Base-by-base conservation (phyloP, 2,329 filamentous ascomycete species). In the Dactylonectria estremocensis region DNA sequence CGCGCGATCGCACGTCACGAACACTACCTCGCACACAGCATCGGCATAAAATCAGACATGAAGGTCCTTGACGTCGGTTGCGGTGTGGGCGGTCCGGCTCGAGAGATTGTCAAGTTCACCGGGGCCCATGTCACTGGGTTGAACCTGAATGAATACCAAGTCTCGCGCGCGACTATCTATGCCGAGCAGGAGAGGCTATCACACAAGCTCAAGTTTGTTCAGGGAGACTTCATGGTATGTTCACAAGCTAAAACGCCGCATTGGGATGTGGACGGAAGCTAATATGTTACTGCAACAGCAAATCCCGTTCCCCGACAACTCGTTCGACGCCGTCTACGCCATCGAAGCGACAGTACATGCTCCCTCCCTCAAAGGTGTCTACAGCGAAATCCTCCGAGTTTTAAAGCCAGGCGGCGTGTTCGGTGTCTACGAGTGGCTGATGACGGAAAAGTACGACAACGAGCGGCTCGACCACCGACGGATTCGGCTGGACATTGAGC, bases 81-180 rank as follows among this genome's bases (percentile, higher is more conserved):
- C 77, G 95, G 95, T 88, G 94, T 98, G 66, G 95, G 95, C 75
- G 95, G 95, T 37, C 95, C 95, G n/a, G 95, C 95, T 10, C 89
- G 95, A 69, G 94, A 97, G 85, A 97, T 98, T 77, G 93, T 93
- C 83, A 96, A 95, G 83, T 98, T 98, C 83, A 91, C 93, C 6
- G 94, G 93, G 67, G 92, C 89, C 77, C 94, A 97, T 76, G 88
- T 97, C 66, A 91, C 93, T 22, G 95, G 95, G 24, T 83, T 98
- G 81, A 98, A 97, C 89, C 97, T 97, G 90, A 98, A 97, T 83
- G 94, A 97, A 84, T 98, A 98, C 86, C 95, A 98, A 85, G 97
- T 98, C 72, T 88, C 96, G 80, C 92, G 95, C 64, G 95, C 95
- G 2, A 94, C 91, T 18, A 86, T 87, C 56, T 97, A 97, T 79